A percentile compares a stretch with the other conserved stretches of the same genome.
These are phyloP conservation scores for Brassica hybrid DNA, from an alignment of 441 rosid species.

Conservation along the genomic window DNA sequence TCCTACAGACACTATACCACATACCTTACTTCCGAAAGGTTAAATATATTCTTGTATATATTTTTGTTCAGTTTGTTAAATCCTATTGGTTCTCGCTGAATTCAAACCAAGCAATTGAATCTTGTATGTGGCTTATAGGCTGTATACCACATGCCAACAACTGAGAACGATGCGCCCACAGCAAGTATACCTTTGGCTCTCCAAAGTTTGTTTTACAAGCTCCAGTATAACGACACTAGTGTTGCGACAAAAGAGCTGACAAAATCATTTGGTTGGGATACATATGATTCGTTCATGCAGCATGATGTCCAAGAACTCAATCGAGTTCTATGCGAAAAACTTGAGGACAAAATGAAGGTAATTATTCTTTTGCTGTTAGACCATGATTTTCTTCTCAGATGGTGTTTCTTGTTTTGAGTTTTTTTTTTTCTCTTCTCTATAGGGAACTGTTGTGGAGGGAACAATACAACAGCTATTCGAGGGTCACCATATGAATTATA, in stretches of 20 bases:
- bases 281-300: conserved; percentile 81
- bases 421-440: conserved; percentile 14
- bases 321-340: conserved; percentile 78
- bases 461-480: conserved; percentile 76
- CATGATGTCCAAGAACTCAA: conserved; percentile 89
- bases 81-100: background rate
- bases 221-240: conserved; percentile 73
- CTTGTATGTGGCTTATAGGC: conserved; percentile 51
- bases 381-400: conserved; percentile 24
- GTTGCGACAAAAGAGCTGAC: conserved; percentile 82
- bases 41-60: conserved; percentile 13
- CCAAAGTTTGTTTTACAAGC: conserved; percentile 82
- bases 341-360: conserved; percentile 84
- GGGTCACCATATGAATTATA: conserved; percentile 81
- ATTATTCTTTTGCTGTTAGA: background rate
- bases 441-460: conserved; percentile 87
- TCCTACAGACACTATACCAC: conserved; percentile 76
- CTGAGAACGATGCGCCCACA: conserved; percentile 72
- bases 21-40: conserved; percentile 83
- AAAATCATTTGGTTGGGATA: conserved; percentile 85
- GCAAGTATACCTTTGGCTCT: conserved; percentile 84
- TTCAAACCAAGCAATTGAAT: conserved; percentile 21
- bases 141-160: conserved; percentile 85
- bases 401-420: conserved; percentile 23
- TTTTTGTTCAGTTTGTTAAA: conserved; percentile 13